phyloP scores from a whole-genome alignment of 768 basidiomycete genomes.

The Galerina sulciceps region DNA sequence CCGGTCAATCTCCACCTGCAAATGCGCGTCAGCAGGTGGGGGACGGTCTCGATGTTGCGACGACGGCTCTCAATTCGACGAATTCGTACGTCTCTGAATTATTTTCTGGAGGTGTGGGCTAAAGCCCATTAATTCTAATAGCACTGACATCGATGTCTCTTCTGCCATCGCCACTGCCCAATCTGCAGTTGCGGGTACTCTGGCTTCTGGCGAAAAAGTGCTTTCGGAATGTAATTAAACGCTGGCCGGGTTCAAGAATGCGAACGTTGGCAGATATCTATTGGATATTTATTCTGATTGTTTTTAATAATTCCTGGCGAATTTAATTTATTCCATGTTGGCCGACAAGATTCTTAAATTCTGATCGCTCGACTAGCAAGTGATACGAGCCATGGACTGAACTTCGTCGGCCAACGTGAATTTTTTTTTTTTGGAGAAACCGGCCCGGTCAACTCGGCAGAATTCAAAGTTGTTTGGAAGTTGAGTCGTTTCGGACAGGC shows the following conservation, averaged over 20 bases:
- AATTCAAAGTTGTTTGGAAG: no score
- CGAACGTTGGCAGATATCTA: no score
- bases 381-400: no score
- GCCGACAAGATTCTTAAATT: no score
- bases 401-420: no score
- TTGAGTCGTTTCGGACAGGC: no score
- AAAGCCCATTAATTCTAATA: not conserved
- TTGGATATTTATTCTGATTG: no score
- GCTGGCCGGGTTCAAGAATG: not conserved
- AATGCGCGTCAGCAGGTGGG: not conserved
- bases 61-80: not conserved
- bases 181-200: not conserved
- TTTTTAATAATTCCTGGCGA: no score
- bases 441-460: no score
- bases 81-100: not conserved
- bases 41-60: not conserved
- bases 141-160: not conserved
- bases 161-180: not conserved
- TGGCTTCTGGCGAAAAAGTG: not conserved
- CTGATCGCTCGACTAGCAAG: no score
- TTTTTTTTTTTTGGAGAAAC: no score
- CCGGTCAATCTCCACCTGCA: not conserved
- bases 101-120: not conserved
- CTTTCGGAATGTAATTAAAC: not conserved
- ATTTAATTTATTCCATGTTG: no score